Conservation (phyloP, 2,329 filamentous ascomycete species). For the Tolypocladium amazonense region DNA sequence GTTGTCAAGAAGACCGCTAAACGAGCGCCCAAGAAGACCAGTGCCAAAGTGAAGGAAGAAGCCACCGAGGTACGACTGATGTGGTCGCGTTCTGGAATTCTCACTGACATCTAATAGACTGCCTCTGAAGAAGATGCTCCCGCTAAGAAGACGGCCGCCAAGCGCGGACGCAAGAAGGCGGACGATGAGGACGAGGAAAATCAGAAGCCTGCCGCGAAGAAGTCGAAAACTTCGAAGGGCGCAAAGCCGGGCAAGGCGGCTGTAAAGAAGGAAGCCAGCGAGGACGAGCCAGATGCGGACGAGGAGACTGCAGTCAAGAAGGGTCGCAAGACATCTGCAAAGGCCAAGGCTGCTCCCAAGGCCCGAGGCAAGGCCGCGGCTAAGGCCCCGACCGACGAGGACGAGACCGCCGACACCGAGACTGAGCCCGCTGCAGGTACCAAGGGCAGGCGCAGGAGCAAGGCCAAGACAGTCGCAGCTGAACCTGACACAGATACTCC, state of each 20-base stretch:
- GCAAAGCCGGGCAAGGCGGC: conserved; percentile 6
- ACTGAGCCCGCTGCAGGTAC: conserved; percentile 17
- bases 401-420: background rate
- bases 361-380: background rate
- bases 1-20: conserved; percentile 12
- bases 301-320: conserved; percentile 6
- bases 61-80: background rate
- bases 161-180: conserved; percentile 24
- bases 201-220: conserved; percentile 23
- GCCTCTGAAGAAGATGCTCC: conserved; percentile 5
- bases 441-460: conserved; percentile 15
- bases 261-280: conserved; percentile 6
- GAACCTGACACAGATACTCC: background rate
- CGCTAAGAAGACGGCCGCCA: conserved; percentile 21
- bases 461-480: conserved; percentile 12
- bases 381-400: conserved; percentile 4
- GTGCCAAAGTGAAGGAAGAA: background rate
- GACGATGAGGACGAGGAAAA: conserved; percentile 18
- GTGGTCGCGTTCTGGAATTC: background rate
- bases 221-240: conserved; percentile 20
- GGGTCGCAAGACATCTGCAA: background rate
- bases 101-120: background rate
- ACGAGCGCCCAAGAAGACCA: conserved; percentile 1
- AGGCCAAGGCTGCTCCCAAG: conserved; percentile 3
- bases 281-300: conserved; percentile 8